A percentile compares a stretch with the other conserved stretches of the same genome.
phyloP scores from a whole-genome alignment of 306 rosid species.

The Prunus mume region DNA sequence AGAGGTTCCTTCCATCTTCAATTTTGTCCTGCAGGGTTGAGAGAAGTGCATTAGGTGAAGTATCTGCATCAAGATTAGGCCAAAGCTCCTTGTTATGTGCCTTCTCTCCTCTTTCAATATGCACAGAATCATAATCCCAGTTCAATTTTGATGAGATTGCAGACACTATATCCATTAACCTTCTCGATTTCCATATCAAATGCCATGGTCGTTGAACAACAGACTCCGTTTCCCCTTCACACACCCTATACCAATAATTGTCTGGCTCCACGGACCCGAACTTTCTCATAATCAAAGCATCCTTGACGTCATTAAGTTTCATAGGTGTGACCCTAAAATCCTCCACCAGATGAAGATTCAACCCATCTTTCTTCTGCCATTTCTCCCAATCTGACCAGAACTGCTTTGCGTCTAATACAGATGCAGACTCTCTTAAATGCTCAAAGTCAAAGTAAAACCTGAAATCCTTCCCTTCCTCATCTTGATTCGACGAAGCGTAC shows the following conservation, averaged over 20 bases:
- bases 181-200: conserved; percentile 91
- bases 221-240: conserved; percentile 96
- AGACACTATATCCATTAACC: conserved; percentile 91
- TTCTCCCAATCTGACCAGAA: conserved; percentile 89
- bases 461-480: conserved; percentile 97
- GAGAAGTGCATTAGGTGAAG: conserved; percentile 76
- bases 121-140: conserved; percentile 93
- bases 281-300: conserved; percentile 84
- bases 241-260: conserved; percentile 94
- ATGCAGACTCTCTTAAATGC: conserved; percentile 85
- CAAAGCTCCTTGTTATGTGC: conserved; percentile 87
- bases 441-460: conserved; percentile 95
- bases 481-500: conserved; percentile 66
- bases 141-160: conserved; percentile 73
- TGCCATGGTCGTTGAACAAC: conserved; percentile 90
- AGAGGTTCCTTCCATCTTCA: conserved; percentile 81
- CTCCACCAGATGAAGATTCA: conserved; percentile 77
- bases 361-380: conserved; percentile 72
- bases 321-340: conserved; percentile 78
- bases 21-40: conserved; percentile 69
- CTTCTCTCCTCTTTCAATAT: conserved; percentile 92
- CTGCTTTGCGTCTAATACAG: conserved; percentile 83
- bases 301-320: conserved; percentile 69
- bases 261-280: conserved; percentile 90
- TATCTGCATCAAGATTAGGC: conserved; percentile 91